phyloP scores from a whole-genome alignment of 495 filamentous ascomycete species.

The Talaromyces adpressus region DNA sequence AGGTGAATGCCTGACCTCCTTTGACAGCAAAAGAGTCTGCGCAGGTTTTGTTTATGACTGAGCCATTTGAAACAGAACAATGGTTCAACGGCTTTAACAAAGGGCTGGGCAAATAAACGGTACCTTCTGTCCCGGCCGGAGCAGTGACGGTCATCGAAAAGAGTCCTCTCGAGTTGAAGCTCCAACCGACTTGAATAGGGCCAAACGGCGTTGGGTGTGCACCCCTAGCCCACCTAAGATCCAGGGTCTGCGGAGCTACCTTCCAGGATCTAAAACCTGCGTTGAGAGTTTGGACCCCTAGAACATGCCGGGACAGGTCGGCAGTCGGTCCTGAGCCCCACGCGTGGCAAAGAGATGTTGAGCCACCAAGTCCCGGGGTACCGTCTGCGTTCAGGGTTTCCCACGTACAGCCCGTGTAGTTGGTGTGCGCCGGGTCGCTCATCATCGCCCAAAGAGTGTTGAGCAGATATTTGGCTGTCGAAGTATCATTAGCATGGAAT shows the following conservation, averaged over 20 bases:
- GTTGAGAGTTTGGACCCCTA: constrained; percentile 8
- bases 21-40: not conserved
- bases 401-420: constrained; percentile 15
- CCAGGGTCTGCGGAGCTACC: constrained; percentile 11
- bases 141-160: not conserved
- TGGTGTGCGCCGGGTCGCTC: constrained; percentile 10
- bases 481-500: constrained; percentile 10
- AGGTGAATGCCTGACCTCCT: not conserved
- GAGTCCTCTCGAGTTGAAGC: not conserved
- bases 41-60: not conserved
- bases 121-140: not conserved
- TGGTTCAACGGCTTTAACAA: not conserved
- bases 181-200: constrained; percentile 1
- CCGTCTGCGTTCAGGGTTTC: constrained; percentile 11
- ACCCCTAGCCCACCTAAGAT: constrained; percentile 10
- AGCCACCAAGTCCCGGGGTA: constrained; percentile 9
- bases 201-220: constrained; percentile 17
- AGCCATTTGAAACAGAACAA: not conserved
- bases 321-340: constrained; percentile 14
- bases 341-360: constrained; percentile 12
- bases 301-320: constrained; percentile 11
- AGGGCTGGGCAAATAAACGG: not conserved
- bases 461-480: constrained; percentile 8
- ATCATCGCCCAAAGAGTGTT: constrained; percentile 10
- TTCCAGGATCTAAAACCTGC: constrained; percentile 10